phyloP scores from a whole-genome alignment of 225 moss, liverwort and hornwort genomes.

The Pseudoscleropodium purum region DNA sequence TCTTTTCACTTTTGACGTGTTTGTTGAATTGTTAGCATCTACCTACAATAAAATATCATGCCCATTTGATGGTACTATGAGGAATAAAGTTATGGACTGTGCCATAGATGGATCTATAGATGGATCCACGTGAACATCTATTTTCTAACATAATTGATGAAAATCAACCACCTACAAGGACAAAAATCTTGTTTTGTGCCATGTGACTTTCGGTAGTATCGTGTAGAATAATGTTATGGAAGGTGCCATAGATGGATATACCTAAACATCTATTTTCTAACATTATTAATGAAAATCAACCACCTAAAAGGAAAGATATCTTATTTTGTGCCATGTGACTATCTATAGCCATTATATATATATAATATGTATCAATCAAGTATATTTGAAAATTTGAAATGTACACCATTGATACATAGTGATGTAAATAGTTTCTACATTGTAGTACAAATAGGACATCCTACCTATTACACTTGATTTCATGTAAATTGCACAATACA shows the following conservation, averaged over 20 bases:
- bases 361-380: background rate
- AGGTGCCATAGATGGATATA: background rate
- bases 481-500: background rate
- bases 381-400: background rate
- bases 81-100: accelerated
- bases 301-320: accelerated
- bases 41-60: background rate
- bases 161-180: accelerated
- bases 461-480: background rate
- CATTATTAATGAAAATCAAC: background rate
- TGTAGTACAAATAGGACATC: too few species aligned
- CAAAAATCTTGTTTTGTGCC: background rate
- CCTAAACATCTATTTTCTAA: background rate
- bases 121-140: background rate
- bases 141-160: background rate
- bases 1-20: background rate
- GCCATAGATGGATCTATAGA: background rate
- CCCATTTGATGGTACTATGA: accelerated
- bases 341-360: accelerated
- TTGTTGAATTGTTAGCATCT: background rate
- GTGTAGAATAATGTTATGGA: background rate
- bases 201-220: too few species aligned
- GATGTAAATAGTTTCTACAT: accelerated
- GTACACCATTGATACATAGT: accelerated
- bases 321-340: background rate